Percentiles rank a stretch among this genome's conserved stretches.
These are phyloP conservation scores for Colletotrichum musicola DNA, from an alignment of 2,329 filamentous ascomycete species.

Conservation along the genomic window DNA sequence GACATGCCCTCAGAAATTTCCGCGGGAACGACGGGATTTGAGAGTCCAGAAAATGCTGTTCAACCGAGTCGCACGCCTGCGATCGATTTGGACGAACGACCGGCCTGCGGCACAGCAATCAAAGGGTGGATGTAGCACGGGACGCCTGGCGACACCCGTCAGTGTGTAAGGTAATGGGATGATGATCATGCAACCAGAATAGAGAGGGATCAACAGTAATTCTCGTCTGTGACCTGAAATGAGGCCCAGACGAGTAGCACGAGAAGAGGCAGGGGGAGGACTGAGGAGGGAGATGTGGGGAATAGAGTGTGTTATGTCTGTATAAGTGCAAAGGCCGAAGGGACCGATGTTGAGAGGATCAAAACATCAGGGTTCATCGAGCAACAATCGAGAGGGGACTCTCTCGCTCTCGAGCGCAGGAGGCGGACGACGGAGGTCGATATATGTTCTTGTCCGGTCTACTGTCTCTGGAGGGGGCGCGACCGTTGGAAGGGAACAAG, in stretches of 20 bases:
- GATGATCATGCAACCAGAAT: slow-evolving; percentile 1
- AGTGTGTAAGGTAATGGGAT: slow-evolving; percentile 7
- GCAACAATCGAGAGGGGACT: slow-evolving; percentile 6
- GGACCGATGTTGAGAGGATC: not conserved
- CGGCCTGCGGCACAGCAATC: slow-evolving; percentile 22
- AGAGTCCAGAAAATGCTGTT: slow-evolving; percentile 11
- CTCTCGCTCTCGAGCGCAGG: slow-evolving; percentile 14
- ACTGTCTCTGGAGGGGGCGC: not conserved
- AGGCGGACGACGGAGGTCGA: slow-evolving; percentile 25
- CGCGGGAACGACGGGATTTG: not conserved
- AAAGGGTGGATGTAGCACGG: slow-evolving; percentile 11
- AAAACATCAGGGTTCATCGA: slow-evolving; percentile 26
- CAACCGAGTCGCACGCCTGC: slow-evolving; percentile 18
- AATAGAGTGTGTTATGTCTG: no score
- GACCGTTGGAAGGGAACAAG: slow-evolving; percentile 27
- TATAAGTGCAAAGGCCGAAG: no score
- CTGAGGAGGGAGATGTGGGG: not conserved
- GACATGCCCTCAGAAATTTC: slow-evolving; percentile 17
- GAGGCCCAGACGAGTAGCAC: not conserved
- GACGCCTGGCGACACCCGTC: slow-evolving; percentile 18
- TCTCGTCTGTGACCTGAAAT: not conserved
- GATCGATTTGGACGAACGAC: not conserved
- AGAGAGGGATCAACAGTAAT: not conserved
- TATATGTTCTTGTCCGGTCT: slow-evolving; percentile 28
- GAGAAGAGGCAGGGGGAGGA: not conserved